phyloP scores from a whole-genome alignment of 2,329 filamentous ascomycete species.

The Cladosporium sp. region DNA sequence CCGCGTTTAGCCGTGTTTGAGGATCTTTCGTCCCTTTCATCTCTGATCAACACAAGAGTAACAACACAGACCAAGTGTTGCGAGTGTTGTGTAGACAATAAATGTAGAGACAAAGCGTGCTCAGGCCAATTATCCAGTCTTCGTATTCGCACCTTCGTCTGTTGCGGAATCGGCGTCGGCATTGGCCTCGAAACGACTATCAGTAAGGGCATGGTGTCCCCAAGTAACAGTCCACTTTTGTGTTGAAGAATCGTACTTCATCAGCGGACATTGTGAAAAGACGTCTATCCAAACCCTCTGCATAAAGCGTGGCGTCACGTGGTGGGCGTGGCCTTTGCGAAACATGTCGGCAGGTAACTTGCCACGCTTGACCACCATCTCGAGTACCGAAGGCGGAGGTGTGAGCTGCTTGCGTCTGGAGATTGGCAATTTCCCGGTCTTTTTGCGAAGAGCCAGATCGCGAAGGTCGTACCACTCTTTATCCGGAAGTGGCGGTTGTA shows the following conservation, averaged over 20 bases:
- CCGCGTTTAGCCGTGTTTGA: too few relatives aligned
- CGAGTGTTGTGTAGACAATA: too few relatives aligned
- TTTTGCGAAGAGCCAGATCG: constrained; percentile 35
- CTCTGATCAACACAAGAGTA: too few relatives aligned
- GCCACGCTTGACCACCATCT: constrained; percentile 19
- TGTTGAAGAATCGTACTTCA: constrained; percentile 34
- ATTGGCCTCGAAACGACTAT: neutral
- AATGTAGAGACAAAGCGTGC: too few relatives aligned
- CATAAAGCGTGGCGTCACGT: constrained; percentile 44
- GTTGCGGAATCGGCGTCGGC: neutral
- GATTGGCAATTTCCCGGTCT: constrained; percentile 7
- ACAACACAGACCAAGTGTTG: too few relatives aligned
- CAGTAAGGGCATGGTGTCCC: constrained; percentile 23
- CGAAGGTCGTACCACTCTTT: constrained; percentile 42
- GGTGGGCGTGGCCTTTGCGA: constrained; percentile 25
- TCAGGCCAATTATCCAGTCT: too few relatives aligned
- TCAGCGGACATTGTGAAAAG: constrained; percentile 39
- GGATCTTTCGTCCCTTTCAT: too few relatives aligned
- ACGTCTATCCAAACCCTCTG: constrained; percentile 41
- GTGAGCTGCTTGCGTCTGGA: constrained; percentile 10
- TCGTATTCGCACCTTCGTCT: too few relatives aligned
- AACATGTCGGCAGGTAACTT: constrained; percentile 13
- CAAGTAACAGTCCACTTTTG: constrained; percentile 33
- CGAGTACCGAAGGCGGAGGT: constrained; percentile 17
- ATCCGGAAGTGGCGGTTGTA: constrained; percentile 43